phyloP scores from a whole-genome alignment of 2,329 filamentous ascomycete species.

The Tolypocladium tundrense region DNA sequence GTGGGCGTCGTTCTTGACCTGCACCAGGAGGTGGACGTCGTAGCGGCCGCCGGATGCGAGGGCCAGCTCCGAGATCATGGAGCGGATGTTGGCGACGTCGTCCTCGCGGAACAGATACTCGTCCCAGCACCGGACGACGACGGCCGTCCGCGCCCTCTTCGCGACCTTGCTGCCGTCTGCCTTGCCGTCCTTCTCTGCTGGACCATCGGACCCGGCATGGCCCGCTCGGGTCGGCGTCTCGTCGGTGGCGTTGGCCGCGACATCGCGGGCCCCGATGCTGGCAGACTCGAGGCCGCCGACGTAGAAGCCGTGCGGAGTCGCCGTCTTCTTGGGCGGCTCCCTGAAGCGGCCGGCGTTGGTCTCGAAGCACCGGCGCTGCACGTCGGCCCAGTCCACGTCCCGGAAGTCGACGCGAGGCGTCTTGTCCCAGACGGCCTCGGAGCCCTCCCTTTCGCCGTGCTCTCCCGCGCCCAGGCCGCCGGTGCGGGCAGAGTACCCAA shows the following conservation, averaged over 20 bases:
- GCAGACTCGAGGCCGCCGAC: conserved; percentile 13
- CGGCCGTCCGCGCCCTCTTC: conserved; percentile 45
- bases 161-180: conserved; percentile 3
- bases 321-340: conserved; percentile 26
- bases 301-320: conserved; percentile 40
- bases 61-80: conserved; percentile 73
- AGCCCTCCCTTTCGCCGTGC: conserved; percentile 71
- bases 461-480: conserved; percentile 81
- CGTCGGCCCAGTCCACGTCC: conserved; percentile 67
- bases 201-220: no score
- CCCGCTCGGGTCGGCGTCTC: no score
- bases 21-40: conserved; percentile 74
- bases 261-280: not conserved
- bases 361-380: conserved; percentile 62
- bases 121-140: conserved; percentile 76
- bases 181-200: not conserved
- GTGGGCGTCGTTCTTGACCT: conserved; percentile 66
- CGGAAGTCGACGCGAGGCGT: conserved; percentile 66
- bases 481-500: conserved; percentile 68
- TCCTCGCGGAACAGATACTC: conserved; percentile 71
- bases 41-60: conserved; percentile 79
- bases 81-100: conserved; percentile 71
- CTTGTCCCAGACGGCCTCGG: conserved; percentile 68
- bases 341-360: conserved; percentile 63
- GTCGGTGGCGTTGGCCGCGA: conserved; percentile 1